Conservation (phyloP, 1,284 basidiomycete species). For the Malassezia vespertilionis region DNA sequence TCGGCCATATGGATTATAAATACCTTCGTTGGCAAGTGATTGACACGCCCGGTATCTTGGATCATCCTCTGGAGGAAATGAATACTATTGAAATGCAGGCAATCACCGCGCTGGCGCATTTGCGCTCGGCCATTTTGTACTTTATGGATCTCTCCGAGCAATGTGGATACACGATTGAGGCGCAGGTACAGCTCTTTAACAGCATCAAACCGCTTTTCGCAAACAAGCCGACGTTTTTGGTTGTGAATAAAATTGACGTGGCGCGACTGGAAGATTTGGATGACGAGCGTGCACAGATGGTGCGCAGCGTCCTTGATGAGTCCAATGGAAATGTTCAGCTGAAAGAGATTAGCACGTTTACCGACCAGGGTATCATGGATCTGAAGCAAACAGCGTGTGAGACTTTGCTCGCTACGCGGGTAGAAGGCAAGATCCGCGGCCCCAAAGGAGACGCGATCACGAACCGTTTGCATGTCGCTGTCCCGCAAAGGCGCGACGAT, state of each 20-base stretch:
- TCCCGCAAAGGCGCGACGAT: slow-evolving; percentile 40
- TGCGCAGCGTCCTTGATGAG: slow-evolving; percentile 36
- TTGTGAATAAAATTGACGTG: slow-evolving; percentile 46
- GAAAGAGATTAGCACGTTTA: slow-evolving; percentile 43
- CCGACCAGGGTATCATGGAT: slow-evolving; percentile 46
- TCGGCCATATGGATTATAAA: slow-evolving; percentile 48
- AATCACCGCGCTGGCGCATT: slow-evolving; percentile 45
- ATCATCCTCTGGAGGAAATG: slow-evolving; percentile 48
- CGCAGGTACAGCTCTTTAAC: slow-evolving; percentile 46
- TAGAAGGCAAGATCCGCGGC: slow-evolving; percentile 43
- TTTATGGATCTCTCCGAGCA: slow-evolving; percentile 48
- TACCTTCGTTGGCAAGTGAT: slow-evolving; percentile 48
- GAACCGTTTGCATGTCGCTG: slow-evolving; percentile 44
- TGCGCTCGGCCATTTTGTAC: slow-evolving; percentile 45
- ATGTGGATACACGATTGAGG: slow-evolving; percentile 46
- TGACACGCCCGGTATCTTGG: slow-evolving; percentile 46
- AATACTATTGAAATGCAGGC: slow-evolving; percentile 48
- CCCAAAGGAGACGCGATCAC: slow-evolving; percentile 42
- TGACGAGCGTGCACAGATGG: slow-evolving; percentile 30
- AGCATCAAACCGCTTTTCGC: slow-evolving; percentile 47
- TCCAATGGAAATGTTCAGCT: slow-evolving; percentile 37
- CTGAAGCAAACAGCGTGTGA: slow-evolving; percentile 43
- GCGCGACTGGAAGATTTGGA: slow-evolving; percentile 35
- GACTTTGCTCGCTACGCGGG: slow-evolving; percentile 36
- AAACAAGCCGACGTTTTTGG: slow-evolving; percentile 46